Conservation (phyloP, 352 stramenopile genomes). For the Halophytophthora polymorphica region DNA sequence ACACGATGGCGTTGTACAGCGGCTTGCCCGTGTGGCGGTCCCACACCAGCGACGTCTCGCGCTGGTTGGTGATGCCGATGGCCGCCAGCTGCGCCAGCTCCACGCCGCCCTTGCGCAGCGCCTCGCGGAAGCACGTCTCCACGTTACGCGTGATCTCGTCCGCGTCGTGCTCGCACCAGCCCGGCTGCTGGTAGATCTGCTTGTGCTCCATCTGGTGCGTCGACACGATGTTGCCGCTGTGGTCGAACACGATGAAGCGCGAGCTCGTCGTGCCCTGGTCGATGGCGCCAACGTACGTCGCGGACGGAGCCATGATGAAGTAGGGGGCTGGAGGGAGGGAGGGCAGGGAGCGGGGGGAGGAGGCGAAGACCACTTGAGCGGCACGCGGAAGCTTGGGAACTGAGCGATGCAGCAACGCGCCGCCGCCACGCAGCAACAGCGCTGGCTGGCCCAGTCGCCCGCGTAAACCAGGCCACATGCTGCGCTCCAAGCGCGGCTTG, state of each 20-base stretch:
- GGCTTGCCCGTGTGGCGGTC: conserved; percentile 93
- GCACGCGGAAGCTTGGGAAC: conserved; percentile 33
- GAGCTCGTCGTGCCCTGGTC: conserved; percentile 97
- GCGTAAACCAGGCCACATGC: no score
- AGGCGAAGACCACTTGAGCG: conserved; percentile 12
- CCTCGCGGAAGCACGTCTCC: conserved; percentile 68
- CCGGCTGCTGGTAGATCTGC: conserved; percentile 94
- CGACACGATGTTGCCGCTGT: conserved; percentile 85
- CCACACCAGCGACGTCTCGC: conserved; percentile 98
- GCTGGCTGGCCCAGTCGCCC: background rate
- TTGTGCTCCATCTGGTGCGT: conserved; percentile 95
- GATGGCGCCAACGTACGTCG: conserved; percentile 86
- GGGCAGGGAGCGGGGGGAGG: conserved; percentile 2
- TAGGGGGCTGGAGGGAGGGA: conserved; percentile 4
- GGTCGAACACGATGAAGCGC: conserved; percentile 95
- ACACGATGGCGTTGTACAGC: conserved; percentile 99
- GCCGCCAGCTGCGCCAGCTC: conserved; percentile 74
- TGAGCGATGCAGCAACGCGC: conserved; percentile 15
- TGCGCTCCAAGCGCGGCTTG: no score
- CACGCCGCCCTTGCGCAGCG: conserved; percentile 71
- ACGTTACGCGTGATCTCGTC: conserved; percentile 93
- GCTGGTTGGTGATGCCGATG: conserved; percentile 99
- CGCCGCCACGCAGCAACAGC: no score
- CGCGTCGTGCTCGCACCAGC: conserved; percentile 98
- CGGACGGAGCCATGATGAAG: conserved; percentile 31